These are phyloP conservation scores for Populus simonii DNA, from an alignment of 345 rosid genomes.

Conservation along the genomic window DNA sequence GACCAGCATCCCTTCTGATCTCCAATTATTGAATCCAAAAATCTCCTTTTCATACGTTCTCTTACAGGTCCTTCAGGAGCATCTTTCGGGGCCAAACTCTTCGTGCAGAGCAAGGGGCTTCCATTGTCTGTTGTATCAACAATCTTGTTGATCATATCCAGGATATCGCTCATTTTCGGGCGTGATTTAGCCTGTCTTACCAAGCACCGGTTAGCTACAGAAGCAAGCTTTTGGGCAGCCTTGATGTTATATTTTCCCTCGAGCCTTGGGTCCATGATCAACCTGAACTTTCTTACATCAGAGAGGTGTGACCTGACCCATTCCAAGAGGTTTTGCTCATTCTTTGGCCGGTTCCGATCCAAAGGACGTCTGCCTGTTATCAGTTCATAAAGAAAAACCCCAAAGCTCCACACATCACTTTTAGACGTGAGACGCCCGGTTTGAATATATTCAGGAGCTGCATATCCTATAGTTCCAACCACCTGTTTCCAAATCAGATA, in stretches of 20 bases:
- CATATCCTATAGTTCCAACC: constrained; percentile 93
- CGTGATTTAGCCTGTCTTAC: constrained; percentile 56
- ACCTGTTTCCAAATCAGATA: constrained; percentile 42
- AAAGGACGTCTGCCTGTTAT: constrained; percentile 86
- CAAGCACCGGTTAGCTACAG: constrained; percentile 77
- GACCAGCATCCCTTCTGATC: constrained; percentile 45
- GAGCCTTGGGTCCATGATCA: constrained; percentile 80
- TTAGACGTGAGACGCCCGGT: constrained; percentile 82
- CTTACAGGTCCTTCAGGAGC: constrained; percentile 39
- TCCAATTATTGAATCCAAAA: constrained; percentile 42
- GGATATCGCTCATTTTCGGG: constrained; percentile 77
- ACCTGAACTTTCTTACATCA: constrained; percentile 57
- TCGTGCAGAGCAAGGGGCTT: constrained; percentile 35
- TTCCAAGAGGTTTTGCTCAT: constrained; percentile 82
- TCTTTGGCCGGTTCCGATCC: constrained; percentile 75
- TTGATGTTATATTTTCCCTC: constrained; percentile 64
- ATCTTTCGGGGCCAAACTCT: constrained; percentile 30
- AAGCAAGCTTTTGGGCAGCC: constrained; percentile 69
- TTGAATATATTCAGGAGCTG: constrained; percentile 87
- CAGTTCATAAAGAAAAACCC: constrained; percentile 85
- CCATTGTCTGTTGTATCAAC: constrained; percentile 43
- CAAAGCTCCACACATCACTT: constrained; percentile 89
- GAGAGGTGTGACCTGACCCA: constrained; percentile 88
- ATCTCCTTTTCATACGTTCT: constrained; percentile 46
- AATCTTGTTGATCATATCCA: constrained; percentile 63